Percentiles rank a stretch among this genome's conserved stretches.
Conservation (phyloP, 2,329 filamentous ascomycete genomes). For the Calycina herbarum region DNA sequence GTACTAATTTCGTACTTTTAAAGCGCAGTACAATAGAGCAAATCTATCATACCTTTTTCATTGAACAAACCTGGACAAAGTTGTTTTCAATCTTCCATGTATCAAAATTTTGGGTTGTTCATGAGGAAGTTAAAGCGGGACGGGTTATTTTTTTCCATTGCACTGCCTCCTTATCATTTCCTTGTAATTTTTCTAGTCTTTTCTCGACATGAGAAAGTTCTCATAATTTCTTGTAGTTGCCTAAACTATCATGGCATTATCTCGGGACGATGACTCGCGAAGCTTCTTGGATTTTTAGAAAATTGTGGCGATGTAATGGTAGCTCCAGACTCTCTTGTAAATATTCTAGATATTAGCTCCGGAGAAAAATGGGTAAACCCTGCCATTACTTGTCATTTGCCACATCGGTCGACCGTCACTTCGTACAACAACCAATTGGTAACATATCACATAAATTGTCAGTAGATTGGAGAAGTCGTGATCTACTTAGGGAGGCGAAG, state of each 20-base stretch:
- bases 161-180: not conserved
- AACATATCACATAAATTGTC: not conserved
- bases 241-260: not conserved
- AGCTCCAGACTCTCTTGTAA: not conserved
- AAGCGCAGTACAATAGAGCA: constrained; percentile 4
- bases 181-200: not conserved
- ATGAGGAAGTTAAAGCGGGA: not conserved
- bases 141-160: not conserved
- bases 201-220: not conserved
- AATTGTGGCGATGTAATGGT: not conserved
- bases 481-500: too few species aligned
- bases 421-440: not conserved
- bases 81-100: not conserved
- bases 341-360: too few species aligned
- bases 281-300: not conserved
- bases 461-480: not conserved
- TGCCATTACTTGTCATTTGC: too few species aligned
- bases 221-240: not conserved
- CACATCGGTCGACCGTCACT: not conserved
- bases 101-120: not conserved
- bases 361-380: too few species aligned
- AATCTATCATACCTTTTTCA: not conserved
- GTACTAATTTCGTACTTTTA: not conserved
- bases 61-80: not conserved
- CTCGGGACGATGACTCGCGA: not conserved